Percentiles rank a stretch among this genome's conserved stretches.
Evolutionary conservation across 2,329 filamentous ascomycete genomes (phyloP).

Genomic region (Cladophialophora bantiana): DNA sequence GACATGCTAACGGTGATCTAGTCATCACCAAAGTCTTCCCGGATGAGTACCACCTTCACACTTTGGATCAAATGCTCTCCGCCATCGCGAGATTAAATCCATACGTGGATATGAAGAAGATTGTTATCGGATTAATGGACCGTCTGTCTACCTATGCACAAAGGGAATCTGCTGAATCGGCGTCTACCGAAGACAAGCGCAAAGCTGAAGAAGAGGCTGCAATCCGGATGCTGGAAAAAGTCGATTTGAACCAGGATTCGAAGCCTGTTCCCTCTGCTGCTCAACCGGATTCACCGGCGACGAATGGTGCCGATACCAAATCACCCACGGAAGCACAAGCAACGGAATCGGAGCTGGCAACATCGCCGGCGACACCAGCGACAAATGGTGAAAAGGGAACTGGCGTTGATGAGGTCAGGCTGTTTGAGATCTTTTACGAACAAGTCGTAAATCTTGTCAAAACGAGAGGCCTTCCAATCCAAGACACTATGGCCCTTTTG

Average conservation of each 20-base stretch:
- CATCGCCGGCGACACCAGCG: conserved; percentile 41
- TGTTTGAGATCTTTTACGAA: conserved; percentile 97
- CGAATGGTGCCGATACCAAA: conserved; percentile 46
- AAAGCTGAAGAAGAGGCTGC: conserved; percentile 87
- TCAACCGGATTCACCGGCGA: conserved; percentile 34
- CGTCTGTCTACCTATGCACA: conserved; percentile 93
- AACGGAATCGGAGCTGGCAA: conserved; percentile 43
- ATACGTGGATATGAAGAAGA: conserved; percentile 96
- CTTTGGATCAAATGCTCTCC: conserved; percentile 90
- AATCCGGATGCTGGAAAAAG: conserved; percentile 75
- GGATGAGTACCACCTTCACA: conserved; percentile 97
- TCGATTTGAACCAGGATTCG: conserved; percentile 63
- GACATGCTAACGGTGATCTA: conserved; percentile 40
- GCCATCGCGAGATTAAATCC: conserved; percentile 93
- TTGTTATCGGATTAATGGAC: conserved; percentile 98
- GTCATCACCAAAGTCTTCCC: conserved; percentile 99
- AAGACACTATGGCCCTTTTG: conserved; percentile 90
- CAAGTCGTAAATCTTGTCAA: conserved; percentile 94
- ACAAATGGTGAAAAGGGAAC: conserved; percentile 46
- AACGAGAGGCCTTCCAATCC: conserved; percentile 86
- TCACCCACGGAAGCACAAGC: conserved; percentile 41
- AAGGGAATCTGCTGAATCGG: conserved; percentile 73
- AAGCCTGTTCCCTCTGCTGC: conserved; percentile 43
- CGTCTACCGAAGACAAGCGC: conserved; percentile 72
- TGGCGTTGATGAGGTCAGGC: conserved; percentile 71